phyloP scores from a whole-genome alignment of 1,284 basidiomycete species.

The Cerioporus squamosus region DNA sequence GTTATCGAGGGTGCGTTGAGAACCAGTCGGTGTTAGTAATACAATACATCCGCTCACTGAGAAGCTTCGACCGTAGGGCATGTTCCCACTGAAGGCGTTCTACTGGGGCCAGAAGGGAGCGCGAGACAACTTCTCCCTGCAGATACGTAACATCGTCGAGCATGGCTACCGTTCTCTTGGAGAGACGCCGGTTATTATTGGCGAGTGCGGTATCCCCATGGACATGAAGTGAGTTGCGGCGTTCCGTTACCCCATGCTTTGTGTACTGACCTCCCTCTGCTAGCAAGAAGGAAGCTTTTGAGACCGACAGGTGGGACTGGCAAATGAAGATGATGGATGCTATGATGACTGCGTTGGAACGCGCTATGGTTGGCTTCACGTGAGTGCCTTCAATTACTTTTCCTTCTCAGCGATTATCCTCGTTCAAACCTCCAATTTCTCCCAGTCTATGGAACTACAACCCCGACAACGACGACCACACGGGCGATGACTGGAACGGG shows the following conservation, averaged over 20 bases:
- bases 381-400: constrained; percentile 45
- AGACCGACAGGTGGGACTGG: constrained; percentile 78
- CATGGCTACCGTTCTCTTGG: constrained; percentile 70
- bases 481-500: constrained; percentile 94
- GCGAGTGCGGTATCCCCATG: constrained; percentile 93
- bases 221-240: constrained; percentile 80
- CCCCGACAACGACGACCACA: constrained; percentile 77
- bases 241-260: neutral
- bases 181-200: constrained; percentile 82
- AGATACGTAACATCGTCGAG: constrained; percentile 81
- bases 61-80: constrained; percentile 60
- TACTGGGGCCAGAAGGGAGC: constrained; percentile 87
- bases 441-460: constrained; percentile 94
- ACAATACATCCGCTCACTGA: neutral
- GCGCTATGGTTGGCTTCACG: constrained; percentile 80
- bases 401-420: neutral
- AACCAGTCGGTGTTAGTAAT: neutral
- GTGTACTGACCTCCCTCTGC: neutral
- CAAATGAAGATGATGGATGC: constrained; percentile 91
- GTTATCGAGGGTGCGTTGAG: constrained; percentile 67
- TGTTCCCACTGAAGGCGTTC: constrained; percentile 79
- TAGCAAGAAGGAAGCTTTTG: constrained; percentile 75
- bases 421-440: neutral
- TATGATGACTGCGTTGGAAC: constrained; percentile 78
- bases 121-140: constrained; percentile 80